These are phyloP conservation scores for Pythium volutum DNA, from an alignment of 352 stramenopile species.

Conservation along the genomic window DNA sequence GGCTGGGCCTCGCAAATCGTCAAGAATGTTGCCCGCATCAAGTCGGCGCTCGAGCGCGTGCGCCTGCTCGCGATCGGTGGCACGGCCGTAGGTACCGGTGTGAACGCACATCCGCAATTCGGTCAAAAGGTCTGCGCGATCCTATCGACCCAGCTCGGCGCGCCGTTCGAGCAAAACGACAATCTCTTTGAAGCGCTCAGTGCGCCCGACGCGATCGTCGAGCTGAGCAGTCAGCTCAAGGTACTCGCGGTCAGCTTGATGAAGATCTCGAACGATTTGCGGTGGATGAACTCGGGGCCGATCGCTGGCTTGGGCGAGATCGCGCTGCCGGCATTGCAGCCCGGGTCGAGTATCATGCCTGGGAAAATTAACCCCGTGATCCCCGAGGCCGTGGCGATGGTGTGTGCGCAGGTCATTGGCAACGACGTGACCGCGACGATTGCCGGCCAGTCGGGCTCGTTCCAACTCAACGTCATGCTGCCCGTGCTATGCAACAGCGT, in stretches of 20 bases:
- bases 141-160: slow-evolving; percentile 32
- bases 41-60: slow-evolving; percentile 43
- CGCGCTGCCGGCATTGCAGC: slow-evolving; percentile 88
- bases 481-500: slow-evolving; percentile 50
- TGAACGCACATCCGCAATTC: slow-evolving; percentile 55
- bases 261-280: slow-evolving; percentile 95
- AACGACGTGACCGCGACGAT: slow-evolving; percentile 55
- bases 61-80: slow-evolving; percentile 53
- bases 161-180: slow-evolving; percentile 46
- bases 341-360: slow-evolving; percentile 95
- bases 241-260: slow-evolving; percentile 88
- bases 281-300: slow-evolving; percentile 90
- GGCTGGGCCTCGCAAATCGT: slow-evolving; percentile 49
- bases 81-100: slow-evolving; percentile 57
- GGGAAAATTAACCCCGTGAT: slow-evolving; percentile 95
- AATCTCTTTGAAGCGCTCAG: slow-evolving; percentile 88
- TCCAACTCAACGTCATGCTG: slow-evolving; percentile 66
- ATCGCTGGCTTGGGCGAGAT: slow-evolving; percentile 93
- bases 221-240: slow-evolving; percentile 91
- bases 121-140: slow-evolving; percentile 41
- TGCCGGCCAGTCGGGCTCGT: slow-evolving; percentile 43
- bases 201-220: slow-evolving; percentile 91
- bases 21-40: slow-evolving; percentile 51
- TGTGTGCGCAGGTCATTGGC: slow-evolving; percentile 55
- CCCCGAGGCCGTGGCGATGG: slow-evolving; percentile 51